Conservation (phyloP, 177 flowering plant genomes). For the Vitis hybrid region DNA sequence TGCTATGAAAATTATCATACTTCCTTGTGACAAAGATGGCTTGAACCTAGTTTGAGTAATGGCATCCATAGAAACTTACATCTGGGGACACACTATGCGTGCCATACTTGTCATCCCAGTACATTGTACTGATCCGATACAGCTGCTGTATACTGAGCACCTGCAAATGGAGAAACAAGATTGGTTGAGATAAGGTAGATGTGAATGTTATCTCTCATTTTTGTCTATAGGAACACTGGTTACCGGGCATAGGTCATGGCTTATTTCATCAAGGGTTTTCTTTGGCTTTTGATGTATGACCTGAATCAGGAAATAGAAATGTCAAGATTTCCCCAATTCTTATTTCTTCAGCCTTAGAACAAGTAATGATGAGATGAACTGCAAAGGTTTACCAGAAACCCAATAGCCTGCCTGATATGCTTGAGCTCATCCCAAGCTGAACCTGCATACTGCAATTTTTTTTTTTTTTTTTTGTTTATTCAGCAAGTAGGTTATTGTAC, state of each 20-base stretch:
- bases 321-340: not conserved
- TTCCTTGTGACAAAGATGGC: slow-evolving; percentile 15
- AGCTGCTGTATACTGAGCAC: slow-evolving; percentile 98
- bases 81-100: slow-evolving; percentile 90
- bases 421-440: slow-evolving; percentile 98
- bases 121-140: slow-evolving; percentile 98
- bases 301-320: slow-evolving; percentile 35
- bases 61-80: slow-evolving; percentile 64
- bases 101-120: slow-evolving; percentile 99
- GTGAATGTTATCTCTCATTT: not conserved
- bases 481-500: slow-evolving; percentile 2
- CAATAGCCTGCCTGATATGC: slow-evolving; percentile 98
- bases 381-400: slow-evolving; percentile 71
- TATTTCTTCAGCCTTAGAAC: not conserved
- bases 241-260: slow-evolving; percentile 93
- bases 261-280: slow-evolving; percentile 95
- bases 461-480: not conserved
- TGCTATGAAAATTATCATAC: slow-evolving; percentile 5
- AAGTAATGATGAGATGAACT: not conserved
- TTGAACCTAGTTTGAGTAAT: slow-evolving; percentile 32
- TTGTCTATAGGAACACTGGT: slow-evolving; percentile 25
- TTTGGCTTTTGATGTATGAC: slow-evolving; percentile 96
- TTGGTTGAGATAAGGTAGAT: slow-evolving; percentile 18
- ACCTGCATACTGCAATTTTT: slow-evolving; percentile 90
- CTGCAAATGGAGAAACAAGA: slow-evolving; percentile 35